A percentile compares a stretch with the other conserved stretches of the same genome.
These are phyloP conservation scores for Vickermania spadyakhi DNA, from an alignment of 208 protist genomes.

Conservation along the genomic window DNA sequence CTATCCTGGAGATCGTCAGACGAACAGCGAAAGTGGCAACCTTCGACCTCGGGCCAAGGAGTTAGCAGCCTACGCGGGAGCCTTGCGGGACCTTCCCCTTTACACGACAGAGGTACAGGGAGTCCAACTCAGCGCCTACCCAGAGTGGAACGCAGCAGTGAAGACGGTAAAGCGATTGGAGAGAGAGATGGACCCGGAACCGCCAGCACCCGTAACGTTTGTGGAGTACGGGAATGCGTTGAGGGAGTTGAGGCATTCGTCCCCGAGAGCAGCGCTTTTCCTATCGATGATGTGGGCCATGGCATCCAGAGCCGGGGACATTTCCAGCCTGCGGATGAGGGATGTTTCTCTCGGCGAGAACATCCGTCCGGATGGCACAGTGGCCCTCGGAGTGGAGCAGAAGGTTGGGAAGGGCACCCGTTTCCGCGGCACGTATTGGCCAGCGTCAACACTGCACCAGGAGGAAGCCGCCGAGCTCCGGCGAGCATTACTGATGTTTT, in stretches of 20 bases:
- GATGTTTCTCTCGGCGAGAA: neutral
- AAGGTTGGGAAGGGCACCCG: neutral
- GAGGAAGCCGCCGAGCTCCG: neutral
- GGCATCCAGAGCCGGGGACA: slow-evolving; percentile 1
- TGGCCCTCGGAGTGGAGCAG: neutral
- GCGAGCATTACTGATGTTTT: neutral
- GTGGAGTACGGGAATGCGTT: neutral
- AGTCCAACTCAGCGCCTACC: neutral
- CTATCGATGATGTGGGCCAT: neutral
- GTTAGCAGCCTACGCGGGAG: neutral
- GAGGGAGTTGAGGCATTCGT: neutral
- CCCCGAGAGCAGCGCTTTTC: neutral
- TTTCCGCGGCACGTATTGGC: neutral
- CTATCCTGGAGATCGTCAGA: neutral
- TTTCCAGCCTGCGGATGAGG: neutral
- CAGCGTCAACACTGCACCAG: neutral
- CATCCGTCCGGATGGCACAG: neutral
- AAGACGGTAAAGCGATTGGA: neutral
- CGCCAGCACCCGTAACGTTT: neutral
- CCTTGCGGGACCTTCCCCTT: neutral
- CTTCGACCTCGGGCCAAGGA: neutral
- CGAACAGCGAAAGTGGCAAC: neutral
- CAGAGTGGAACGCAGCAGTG: slow-evolving; percentile 1
- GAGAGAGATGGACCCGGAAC: neutral
- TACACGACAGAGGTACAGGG: neutral